Percentiles rank a stretch among this genome's conserved stretches.
These are phyloP conservation scores for Torulaspora maleeae DNA, from an alignment of 805 yeast species.

Conservation along the genomic window DNA sequence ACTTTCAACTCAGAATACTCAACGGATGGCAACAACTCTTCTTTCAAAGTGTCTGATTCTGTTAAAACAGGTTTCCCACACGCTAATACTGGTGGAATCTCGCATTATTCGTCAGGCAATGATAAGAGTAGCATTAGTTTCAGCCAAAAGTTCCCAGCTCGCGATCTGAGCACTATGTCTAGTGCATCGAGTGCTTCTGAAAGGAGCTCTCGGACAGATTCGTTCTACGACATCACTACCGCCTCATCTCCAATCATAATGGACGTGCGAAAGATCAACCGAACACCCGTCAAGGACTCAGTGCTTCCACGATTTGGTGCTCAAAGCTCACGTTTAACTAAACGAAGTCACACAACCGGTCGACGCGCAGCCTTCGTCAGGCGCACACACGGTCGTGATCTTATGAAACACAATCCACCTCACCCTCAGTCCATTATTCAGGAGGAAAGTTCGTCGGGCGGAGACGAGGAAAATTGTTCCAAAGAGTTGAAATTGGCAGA, in stretches of 20 bases:
- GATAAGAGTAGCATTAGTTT: slow-evolving; percentile 23
- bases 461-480: slow-evolving; percentile 17
- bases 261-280: slow-evolving; percentile 19
- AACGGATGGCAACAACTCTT: slow-evolving; percentile 32
- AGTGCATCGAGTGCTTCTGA: slow-evolving; percentile 40
- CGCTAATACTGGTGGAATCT: slow-evolving; percentile 9
- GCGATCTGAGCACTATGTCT: slow-evolving; percentile 37
- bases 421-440: slow-evolving; percentile 31
- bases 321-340: slow-evolving; percentile 17
- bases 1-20: slow-evolving; percentile 52
- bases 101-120: slow-evolving; percentile 20
- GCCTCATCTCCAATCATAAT: slow-evolving; percentile 27
- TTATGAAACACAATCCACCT: slow-evolving; percentile 16
- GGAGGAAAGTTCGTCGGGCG: slow-evolving; percentile 30
- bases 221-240: slow-evolving; percentile 39
- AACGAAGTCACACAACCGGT: slow-evolving; percentile 12
- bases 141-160: slow-evolving; percentile 27
- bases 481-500: not conserved
- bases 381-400: slow-evolving; percentile 23
- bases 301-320: slow-evolving; percentile 25
- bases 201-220: slow-evolving; percentile 38
- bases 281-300: slow-evolving; percentile 18
- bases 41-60: slow-evolving; percentile 12
- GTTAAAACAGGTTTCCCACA: slow-evolving; percentile 8
- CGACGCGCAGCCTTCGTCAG: slow-evolving; percentile 20